Evolutionary conservation across 1,139 yeast species (phyloP), one percentile per base, ranked within the genome.

Genomic region (Saccharomyces uvarum): DNA sequence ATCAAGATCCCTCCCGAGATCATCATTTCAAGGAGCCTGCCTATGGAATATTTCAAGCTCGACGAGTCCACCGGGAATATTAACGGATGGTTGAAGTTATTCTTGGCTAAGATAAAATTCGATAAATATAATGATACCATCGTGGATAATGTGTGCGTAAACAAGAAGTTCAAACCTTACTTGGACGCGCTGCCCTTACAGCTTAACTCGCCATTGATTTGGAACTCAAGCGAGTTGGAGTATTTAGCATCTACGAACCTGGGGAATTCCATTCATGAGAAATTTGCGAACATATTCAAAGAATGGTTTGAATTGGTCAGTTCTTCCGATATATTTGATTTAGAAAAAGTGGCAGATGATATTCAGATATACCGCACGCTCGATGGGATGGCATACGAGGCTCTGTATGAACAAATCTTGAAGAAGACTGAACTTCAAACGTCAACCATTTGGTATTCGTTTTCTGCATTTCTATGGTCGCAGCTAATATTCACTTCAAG

Each of bases 391-490:
- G 14, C 51, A 1, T 44, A 42, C 29, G 58, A 59, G 13, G 50
- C 51, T 5, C 50, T 66, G 2, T 27, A 13, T 50, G 54, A 24
- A 51, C 57, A 4, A 50, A 56, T 3, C 29, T 53, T 11, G 46
- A 51, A 28, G 51, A 57, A 1, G 11, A 24, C 29, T 4, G 51
- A 29, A 48, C 32, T 48, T 29, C 38, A 48, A 48, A 21, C 24
- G 21, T 56, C 57, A 2, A 32, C 50, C 2, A 50, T 51, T n/a
- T 86, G 91, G 90, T 78, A 84, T 5, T 75, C 83, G 49, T 84
- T 85, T 61, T 75, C 82, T 1, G 75, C 84, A 38, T 90, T 83
- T 65, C 67, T 85, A 13, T 90, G 96, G 96, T 81, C 93, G 0
- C 77, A 82, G 50, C 73, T 83, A 51, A 84, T 88, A 11, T 77